A percentile compares a stretch with the other conserved stretches of the same genome.
Evolutionary conservation across 768 basidiomycete genomes (phyloP).

Genomic region (Amanita rubescens): DNA sequence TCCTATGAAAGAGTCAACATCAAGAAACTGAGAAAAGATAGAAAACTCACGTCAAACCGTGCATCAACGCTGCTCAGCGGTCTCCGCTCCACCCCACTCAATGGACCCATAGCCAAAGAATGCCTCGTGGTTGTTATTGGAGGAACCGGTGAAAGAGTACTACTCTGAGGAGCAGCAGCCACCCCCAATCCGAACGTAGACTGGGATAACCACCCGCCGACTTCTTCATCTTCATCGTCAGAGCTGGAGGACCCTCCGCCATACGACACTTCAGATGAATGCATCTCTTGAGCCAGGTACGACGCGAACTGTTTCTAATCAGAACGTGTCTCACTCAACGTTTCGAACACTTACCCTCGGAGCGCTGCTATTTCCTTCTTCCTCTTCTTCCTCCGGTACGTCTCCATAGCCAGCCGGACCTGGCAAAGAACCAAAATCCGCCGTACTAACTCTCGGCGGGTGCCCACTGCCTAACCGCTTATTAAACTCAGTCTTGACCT

Average conservation of each 20-base stretch:
- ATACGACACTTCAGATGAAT: slow-evolving; percentile 45
- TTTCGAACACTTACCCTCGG: slow-evolving; percentile 31
- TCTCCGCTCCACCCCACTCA: slow-evolving; percentile 27
- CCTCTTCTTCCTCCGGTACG: slow-evolving; percentile 26
- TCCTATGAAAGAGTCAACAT: slow-evolving; percentile 30
- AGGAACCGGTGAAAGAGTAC: too few relatives aligned
- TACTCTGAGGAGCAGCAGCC: slow-evolving; percentile 29
- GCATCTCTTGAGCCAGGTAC: slow-evolving; percentile 72
- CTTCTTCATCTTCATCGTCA: slow-evolving; percentile 74
- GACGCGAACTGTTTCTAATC: slow-evolving; percentile 55
- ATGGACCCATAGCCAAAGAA: slow-evolving; percentile 14
- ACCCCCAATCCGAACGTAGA: slow-evolving; percentile 52
- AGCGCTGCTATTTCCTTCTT: slow-evolving; percentile 35
- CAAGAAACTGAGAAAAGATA: not conserved
- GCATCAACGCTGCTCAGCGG: slow-evolving; percentile 27
- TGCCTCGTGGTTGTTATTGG: slow-evolving; percentile 32
- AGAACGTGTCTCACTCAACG: slow-evolving; percentile 6
- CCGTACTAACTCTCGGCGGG: slow-evolving; percentile 42
- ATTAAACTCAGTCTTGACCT: slow-evolving; percentile 47
- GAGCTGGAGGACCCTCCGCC: slow-evolving; percentile 36
- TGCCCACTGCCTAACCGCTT: slow-evolving; percentile 37
- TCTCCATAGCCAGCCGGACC: slow-evolving; percentile 28
- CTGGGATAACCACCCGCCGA: slow-evolving; percentile 72
- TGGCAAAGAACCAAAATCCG: slow-evolving; percentile 57
- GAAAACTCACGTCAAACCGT: not conserved